Evolutionary conservation across 148 eudicot species (phyloP).

Genomic region (Dysphania ambrosioides): DNA sequence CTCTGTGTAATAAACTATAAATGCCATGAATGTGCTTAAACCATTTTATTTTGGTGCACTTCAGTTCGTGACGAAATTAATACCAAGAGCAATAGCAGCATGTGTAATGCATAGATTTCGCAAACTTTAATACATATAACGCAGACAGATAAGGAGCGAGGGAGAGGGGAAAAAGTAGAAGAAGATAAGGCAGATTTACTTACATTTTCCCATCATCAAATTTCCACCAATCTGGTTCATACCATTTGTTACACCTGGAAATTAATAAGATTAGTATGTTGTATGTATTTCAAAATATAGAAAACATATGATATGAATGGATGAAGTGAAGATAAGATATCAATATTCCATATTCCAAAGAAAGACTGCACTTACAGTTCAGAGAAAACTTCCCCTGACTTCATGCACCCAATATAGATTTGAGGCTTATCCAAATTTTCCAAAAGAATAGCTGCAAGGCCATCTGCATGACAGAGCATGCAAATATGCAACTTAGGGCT

Average conservation of each 20-base stretch:
- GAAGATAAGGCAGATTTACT: constrained; percentile 29
- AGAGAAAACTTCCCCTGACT: constrained; percentile 87
- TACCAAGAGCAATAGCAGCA: not conserved
- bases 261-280: constrained; percentile 19
- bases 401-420: constrained; percentile 90
- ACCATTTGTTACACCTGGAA: constrained; percentile 75
- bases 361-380: constrained; percentile 54
- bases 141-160: too few species aligned
- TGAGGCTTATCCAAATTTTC: constrained; percentile 66
- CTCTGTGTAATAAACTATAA: not conserved
- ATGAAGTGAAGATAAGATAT: constrained; percentile 3
- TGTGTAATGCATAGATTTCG: constrained; percentile 5
- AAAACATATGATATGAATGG: not conserved
- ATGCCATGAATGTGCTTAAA: not conserved
- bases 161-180: not conserved
- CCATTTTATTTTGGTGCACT: not conserved
- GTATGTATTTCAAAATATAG: constrained; percentile 1
- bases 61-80: not conserved
- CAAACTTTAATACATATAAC: not conserved
- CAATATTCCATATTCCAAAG: not conserved
- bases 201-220: constrained; percentile 88
- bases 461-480: constrained; percentile 49
- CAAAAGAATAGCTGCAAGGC: constrained; percentile 60
- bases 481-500: not conserved
- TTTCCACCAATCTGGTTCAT: constrained; percentile 99